Percentiles rank a stretch among this genome's conserved stretches.
Evolutionary conservation across 108 stramenopile genomes (phyloP).

Genomic region (Cyclotella choctawhatcheeana): DNA sequence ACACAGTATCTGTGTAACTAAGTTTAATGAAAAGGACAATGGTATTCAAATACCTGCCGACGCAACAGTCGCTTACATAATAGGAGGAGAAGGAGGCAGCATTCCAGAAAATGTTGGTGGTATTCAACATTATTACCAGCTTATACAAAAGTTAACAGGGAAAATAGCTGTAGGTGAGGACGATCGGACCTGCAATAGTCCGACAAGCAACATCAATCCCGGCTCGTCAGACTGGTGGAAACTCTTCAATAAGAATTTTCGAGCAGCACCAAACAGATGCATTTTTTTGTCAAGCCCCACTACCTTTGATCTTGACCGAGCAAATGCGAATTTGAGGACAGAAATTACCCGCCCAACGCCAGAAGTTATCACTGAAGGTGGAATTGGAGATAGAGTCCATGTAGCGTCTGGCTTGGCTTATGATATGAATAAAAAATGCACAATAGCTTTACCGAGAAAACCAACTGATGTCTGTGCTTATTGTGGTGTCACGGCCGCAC

Average conservation of each 20-base stretch:
- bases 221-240: conserved; percentile 15
- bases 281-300: not conserved
- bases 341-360: not conserved
- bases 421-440: conserved; percentile 1
- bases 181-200: not conserved
- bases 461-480: conserved; percentile 16
- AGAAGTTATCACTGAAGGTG: not conserved
- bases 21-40: conserved; percentile 7
- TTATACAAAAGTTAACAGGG: conserved; percentile 4
- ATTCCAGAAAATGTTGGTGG: conserved; percentile 20
- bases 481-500: conserved; percentile 25
- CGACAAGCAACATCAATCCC: not conserved
- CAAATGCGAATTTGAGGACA: not conserved
- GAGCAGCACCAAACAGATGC: conserved; percentile 3
- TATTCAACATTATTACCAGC: not conserved
- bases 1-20: conserved; percentile 6
- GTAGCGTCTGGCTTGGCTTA: not conserved
- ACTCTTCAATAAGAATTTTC: conserved; percentile 6
- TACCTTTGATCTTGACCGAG: conserved; percentile 11
- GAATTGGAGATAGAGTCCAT: not conserved
- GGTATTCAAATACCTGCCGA: not conserved
- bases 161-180: conserved; percentile 1
- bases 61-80: conserved; percentile 3
- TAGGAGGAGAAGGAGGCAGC: not conserved
- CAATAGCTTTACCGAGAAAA: conserved; percentile 4